These are phyloP conservation scores for Capsicum chinense DNA, from an alignment of 257 asterid genomes.

Conservation along the genomic window DNA sequence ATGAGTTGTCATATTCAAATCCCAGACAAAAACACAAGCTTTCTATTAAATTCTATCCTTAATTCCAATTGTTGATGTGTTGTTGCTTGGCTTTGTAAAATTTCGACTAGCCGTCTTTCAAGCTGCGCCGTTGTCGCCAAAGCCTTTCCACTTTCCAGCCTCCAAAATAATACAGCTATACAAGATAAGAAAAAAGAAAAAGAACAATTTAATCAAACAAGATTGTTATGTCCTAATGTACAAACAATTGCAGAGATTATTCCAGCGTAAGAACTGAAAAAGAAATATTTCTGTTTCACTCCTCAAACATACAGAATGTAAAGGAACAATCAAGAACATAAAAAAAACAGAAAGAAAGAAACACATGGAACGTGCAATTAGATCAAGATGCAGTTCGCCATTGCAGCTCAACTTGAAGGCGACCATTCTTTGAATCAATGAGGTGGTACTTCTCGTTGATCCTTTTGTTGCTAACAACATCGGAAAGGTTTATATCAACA, in stretches of 20 bases:
- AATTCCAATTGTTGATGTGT: not conserved
- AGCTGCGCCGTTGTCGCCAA: not conserved
- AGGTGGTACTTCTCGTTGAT: conserved; percentile 57
- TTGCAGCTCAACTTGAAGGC: conserved; percentile 50
- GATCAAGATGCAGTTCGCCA: conserved; percentile 49
- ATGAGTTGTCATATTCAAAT: too few relatives aligned
- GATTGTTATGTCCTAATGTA: conserved; percentile 11
- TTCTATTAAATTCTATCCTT: not conserved
- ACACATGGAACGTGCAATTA: not conserved
- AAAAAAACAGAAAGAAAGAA: not conserved
- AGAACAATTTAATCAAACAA: not conserved
- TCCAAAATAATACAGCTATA: not conserved
- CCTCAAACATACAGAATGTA: conserved; percentile 9
- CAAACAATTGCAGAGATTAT: conserved; percentile 5
- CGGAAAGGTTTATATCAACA: conserved; percentile 50
- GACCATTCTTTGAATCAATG: conserved; percentile 55
- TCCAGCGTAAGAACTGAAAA: not conserved
- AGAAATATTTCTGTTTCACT: not conserved
- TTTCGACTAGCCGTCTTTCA: not conserved
- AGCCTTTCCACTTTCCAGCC: not conserved
- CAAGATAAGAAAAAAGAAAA: not conserved
- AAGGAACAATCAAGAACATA: not conserved
- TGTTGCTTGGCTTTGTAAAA: not conserved
- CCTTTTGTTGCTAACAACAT: conserved; percentile 54
- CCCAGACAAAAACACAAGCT: not conserved